Evolutionary conservation across 805 yeast genomes (phyloP).

Genomic region (Metschnikowia kofuensis): DNA sequence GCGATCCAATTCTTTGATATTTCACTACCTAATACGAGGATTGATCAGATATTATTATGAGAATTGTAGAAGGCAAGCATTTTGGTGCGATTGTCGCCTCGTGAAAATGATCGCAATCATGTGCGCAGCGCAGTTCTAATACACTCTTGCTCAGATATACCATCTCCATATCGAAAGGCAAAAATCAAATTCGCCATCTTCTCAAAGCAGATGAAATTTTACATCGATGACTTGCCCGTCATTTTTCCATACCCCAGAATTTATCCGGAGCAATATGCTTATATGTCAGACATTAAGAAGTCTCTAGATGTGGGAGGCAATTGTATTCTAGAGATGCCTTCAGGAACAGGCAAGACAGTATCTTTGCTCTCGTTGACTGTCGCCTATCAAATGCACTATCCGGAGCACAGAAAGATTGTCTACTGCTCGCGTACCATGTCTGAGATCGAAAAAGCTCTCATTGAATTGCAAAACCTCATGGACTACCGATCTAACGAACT

Average conservation of each 20-base stretch:
- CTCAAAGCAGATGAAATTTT: conserved; percentile 57
- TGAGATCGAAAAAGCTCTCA: conserved; percentile 94
- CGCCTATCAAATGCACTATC: conserved; percentile 93
- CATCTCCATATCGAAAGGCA: no score
- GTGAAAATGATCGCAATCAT: no score
- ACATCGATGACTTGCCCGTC: conserved; percentile 92
- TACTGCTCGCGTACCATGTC: conserved; percentile 99
- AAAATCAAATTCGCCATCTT: no score
- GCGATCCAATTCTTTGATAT: no score
- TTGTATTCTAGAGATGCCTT: conserved; percentile 97
- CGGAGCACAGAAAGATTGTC: conserved; percentile 89
- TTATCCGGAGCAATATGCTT: conserved; percentile 97
- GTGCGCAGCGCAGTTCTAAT: no score
- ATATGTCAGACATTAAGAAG: conserved; percentile 93
- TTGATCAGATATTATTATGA: no score
- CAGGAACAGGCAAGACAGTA: conserved; percentile 98
- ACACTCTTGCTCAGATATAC: no score
- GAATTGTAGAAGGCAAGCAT: no score
- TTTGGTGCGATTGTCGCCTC: no score
- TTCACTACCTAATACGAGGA: no score
- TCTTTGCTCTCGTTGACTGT: conserved; percentile 87
- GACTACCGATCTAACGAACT: conserved; percentile 77
- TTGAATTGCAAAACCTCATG: conserved; percentile 87
- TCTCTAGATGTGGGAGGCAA: conserved; percentile 96
- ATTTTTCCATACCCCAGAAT: conserved; percentile 94